Evolutionary conservation across 768 basidiomycete genomes (phyloP), one percentile per base, ranked within the genome.

Genomic region (Podaxis sp.): DNA sequence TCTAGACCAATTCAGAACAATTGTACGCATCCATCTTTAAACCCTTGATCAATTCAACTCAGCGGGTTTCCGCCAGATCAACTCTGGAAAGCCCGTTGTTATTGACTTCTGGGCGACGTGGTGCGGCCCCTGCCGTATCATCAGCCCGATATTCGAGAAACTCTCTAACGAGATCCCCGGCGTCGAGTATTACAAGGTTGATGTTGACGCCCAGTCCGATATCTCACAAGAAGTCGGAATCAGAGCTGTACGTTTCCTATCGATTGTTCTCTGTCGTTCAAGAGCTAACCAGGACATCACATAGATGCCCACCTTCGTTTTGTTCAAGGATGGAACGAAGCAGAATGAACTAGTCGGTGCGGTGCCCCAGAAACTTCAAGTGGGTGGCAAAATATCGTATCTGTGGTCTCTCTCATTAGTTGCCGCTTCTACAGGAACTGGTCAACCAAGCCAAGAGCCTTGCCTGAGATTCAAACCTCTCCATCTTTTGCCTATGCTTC

Each of bases 81-180:
- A 75, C 67, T 71, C 77, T 60, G 78, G 76, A 63, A 79, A 79
- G 67, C 73, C 76, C 64, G 74, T 79, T 65, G 70, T 88, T 17
- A 78, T 91, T 68, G 88, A 91, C 74, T 90, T 91, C 75, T 89
- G 86, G 86, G 90, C 90, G 43, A 81, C 83, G 2, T 90, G 90
- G 89, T 90, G 86, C 73, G 87, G 87, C 15, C 88, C 89, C 13
- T 90, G 89, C 83, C 79, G 74, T 60, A 65, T 78, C 43, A 89
- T 91, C 74, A 82, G 82, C 19, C 89, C 89, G 58, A 69, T 87
- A 46, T 85, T 90, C 66, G 85, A 89, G 71, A 76, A 80, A 65
- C 69, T 87, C n/a, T 78, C 85, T 2, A 65, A 75, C 0, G 70
- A 72, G 22, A 13, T 25, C 49, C 12, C 49, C 9, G 29, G 69